Evolutionary conservation across 306 rosid genomes (phyloP).

Genomic region (Mimosa bimucronata): DNA sequence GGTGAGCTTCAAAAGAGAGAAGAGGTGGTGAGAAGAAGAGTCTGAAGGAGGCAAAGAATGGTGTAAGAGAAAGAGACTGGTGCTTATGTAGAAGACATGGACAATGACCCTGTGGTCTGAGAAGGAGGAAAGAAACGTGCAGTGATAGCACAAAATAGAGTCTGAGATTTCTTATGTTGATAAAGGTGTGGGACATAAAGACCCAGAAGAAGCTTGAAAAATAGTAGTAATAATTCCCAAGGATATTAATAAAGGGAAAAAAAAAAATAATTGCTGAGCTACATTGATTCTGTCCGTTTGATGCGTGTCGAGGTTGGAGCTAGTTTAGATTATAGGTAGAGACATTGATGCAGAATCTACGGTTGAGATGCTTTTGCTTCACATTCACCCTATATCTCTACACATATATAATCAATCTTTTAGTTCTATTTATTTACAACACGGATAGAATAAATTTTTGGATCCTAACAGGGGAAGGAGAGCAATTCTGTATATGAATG

Average conservation of each 20-base stretch:
- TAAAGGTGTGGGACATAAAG: conserved; percentile 32
- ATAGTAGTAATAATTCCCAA: background rate
- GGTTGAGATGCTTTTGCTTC: background rate
- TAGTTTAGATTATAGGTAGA: background rate
- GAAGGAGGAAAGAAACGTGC: conserved; percentile 47
- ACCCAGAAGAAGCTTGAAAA: background rate
- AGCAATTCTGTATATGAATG: no score
- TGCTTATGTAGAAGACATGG: conserved; percentile 39
- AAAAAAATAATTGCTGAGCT: conserved; percentile 14
- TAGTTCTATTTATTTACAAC: no score
- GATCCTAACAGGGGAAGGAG: no score
- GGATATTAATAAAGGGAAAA: background rate
- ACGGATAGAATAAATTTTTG: no score
- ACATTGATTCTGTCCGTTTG: conserved; percentile 37
- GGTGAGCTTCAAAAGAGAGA: conserved; percentile 31
- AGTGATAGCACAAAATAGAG: conserved; percentile 40
- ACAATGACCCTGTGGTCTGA: conserved; percentile 41
- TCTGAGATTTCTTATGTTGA: conserved; percentile 38
- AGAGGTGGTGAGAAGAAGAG: conserved; percentile 13
- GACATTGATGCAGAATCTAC: background rate
- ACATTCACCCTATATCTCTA: no score
- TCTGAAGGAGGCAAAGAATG: conserved; percentile 30
- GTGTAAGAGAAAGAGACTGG: conserved; percentile 41
- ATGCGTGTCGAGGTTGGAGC: conserved; percentile 12
- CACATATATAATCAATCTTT: no score